Base-by-base conservation (phyloP, 495 filamentous ascomycete genomes). In the Daldinia loculata region DNA sequence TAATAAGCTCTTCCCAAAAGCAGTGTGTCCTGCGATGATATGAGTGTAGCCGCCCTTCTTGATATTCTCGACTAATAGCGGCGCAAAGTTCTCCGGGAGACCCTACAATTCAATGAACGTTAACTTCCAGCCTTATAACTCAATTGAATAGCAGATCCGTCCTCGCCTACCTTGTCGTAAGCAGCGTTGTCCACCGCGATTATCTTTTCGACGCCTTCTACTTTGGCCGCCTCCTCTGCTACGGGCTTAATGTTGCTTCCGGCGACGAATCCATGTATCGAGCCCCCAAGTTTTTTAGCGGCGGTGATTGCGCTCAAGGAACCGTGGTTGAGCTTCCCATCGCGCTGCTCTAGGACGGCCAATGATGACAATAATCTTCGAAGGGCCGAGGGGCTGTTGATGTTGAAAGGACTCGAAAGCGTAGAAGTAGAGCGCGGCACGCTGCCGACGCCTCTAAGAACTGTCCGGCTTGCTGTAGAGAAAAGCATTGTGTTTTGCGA, bases 1-100 rank as follows among this genome's bases (percentile, higher is more conserved):
- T 81, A 98, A 85, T 39, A 98, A 81, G 78, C 91, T 94, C 88
- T 99, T 99, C 67, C 96, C 95, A 78, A 99, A 99, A 6, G 95
- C 96, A 17, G 95, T 96, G 84, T 97, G 93, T 41, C 90, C 91
- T 26, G 91, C 90, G 62, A 98, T 84, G 58, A 98, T 87, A 78
- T 99, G 95, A 67, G 94, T 97, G 81, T 89, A 98, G 69, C 89
- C 91, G 67, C 91, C 92, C 75, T 94, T 93, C 85, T 97, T 95
- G 80, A 99, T 92, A 80, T 98, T 99, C 80, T 97, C 93, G 27
- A 92, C 92, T 19, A 99, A 85, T 30, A 99, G 83, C 41, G 94
- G 92, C n/a, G 95, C 95, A 75, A 85, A 98, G 84, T 94, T 99
- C 82, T 99, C 95, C 27, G 95, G 90, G 4, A 99, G 87, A 27